phyloP scores from a whole-genome alignment of 257 asterid genomes.

The Jasminum sambac region DNA sequence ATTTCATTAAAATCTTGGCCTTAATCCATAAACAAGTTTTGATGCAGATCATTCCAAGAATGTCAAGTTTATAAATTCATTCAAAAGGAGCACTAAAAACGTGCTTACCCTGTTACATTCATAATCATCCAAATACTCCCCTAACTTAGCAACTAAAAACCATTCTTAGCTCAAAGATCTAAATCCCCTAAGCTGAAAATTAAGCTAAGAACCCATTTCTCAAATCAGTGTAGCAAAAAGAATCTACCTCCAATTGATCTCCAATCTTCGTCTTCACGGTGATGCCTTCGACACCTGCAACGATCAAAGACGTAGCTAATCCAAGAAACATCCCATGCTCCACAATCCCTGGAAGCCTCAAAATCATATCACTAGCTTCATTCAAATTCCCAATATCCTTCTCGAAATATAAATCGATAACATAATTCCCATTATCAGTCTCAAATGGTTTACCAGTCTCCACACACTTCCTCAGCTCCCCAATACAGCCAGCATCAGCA shows the following conservation, averaged over 20 bases:
- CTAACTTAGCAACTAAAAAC: conserved; percentile 16
- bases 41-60: background rate
- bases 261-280: conserved; percentile 53
- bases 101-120: conserved; percentile 19
- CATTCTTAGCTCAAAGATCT: conserved; percentile 5
- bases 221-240: conserved; percentile 40
- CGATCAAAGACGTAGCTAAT: conserved; percentile 55
- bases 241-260: conserved; percentile 34
- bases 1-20: conserved; percentile 21
- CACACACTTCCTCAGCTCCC: conserved; percentile 38
- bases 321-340: conserved; percentile 70
- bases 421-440: conserved; percentile 62
- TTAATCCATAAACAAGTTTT: conserved; percentile 19
- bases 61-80: conserved; percentile 23
- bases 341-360: conserved; percentile 72
- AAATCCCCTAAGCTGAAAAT: conserved; percentile 14
- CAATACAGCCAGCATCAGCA: conserved; percentile 50
- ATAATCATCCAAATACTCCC: conserved; percentile 18
- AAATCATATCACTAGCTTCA: conserved; percentile 54
- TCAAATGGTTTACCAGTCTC: conserved; percentile 39
- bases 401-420: conserved; percentile 62
- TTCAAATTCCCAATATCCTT: conserved; percentile 59
- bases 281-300: conserved; percentile 57
- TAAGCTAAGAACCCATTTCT: conserved; percentile 39
- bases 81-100: conserved; percentile 27